Base-by-base conservation (phyloP, 2,329 filamentous ascomycete genomes). In the Ceratocystis albifundus region DNA sequence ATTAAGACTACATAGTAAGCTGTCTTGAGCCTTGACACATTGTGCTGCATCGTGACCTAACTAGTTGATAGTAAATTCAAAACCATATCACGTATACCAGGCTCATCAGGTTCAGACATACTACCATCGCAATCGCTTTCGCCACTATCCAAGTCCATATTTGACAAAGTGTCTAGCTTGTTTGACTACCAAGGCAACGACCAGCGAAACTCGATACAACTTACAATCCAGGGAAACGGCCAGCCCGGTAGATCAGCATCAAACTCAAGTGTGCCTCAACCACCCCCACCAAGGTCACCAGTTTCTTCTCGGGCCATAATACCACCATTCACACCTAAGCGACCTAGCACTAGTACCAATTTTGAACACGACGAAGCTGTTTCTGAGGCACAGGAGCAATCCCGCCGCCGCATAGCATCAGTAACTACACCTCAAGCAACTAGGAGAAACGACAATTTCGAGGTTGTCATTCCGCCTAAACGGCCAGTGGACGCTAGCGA, bases 1-100 rank as follows among this genome's bases (percentile, higher is more conserved):
- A 85, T 86, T 68, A 78, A 88, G 69, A 87, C 88, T 8, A 78
- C 87, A 71, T 89, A 84, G 87, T 89, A 76, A 73, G 79, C 72
- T 64, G 46, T 4, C 22, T 8, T 45, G 12, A 45, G 28, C 48
- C 48, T 28, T 5, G 48, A 22, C 10, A 41, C 10, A 3, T 30
- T 8, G 12, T 30, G 55, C 55, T 36, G 55, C 46, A 44, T 30
- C 8, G 1, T 53, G 65, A 64, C 69, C 72, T 76, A 68, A 77
- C 59, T 53, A 41, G 61, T 63, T 64, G 65, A 59, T 69, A 86
- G 84, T 75, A 80, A 84, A 70, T 86, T 87, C 74, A 74, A 72
- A 66, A 70, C 70, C 53, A 70, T 71, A 66, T 72, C 69, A 46
- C 73, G 70, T 70, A 66, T 67, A 10, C 62, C 68, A 3, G 65